A percentile compares a stretch with the other conserved stretches of the same genome.
phyloP scores from a whole-genome alignment of 805 yeast genomes.

The Candida andamanensis region DNA sequence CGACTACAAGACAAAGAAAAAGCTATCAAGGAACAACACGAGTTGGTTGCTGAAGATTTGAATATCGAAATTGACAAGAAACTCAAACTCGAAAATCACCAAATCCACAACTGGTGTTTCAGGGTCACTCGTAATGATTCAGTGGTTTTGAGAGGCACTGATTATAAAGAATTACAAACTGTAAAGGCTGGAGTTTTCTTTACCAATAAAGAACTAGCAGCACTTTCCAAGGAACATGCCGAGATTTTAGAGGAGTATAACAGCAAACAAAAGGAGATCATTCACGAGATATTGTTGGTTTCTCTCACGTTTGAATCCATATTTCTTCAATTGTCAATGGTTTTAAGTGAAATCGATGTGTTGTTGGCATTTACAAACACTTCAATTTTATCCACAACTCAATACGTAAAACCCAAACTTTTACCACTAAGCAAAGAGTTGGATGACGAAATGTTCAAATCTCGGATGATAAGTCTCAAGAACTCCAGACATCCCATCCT shows the following conservation, averaged over 20 bases:
- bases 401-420: slow-evolving; percentile 72
- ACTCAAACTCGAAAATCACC: slow-evolving; percentile 83
- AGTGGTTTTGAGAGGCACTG: slow-evolving; percentile 56
- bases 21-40: slow-evolving; percentile 57
- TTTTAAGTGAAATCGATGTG: slow-evolving; percentile 76
- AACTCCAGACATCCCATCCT: slow-evolving; percentile 94
- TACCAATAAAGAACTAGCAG: slow-evolving; percentile 63
- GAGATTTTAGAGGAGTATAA: slow-evolving; percentile 65
- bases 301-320: slow-evolving; percentile 79
- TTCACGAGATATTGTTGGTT: slow-evolving; percentile 75
- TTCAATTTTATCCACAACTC: slow-evolving; percentile 69
- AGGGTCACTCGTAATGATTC: slow-evolving; percentile 90
- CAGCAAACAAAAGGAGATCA: slow-evolving; percentile 69
- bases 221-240: slow-evolving; percentile 53
- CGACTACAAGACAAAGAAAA: slow-evolving; percentile 51
- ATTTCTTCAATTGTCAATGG: slow-evolving; percentile 58
- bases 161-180: slow-evolving; percentile 77
- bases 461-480: slow-evolving; percentile 49
- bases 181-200: slow-evolving; percentile 94
- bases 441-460: slow-evolving; percentile 19
- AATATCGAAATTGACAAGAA: slow-evolving; percentile 82
- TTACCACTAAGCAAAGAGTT: slow-evolving; percentile 42
- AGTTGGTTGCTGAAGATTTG: slow-evolving; percentile 65
- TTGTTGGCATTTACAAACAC: slow-evolving; percentile 81
- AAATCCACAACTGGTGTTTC: slow-evolving; percentile 90